Evolutionary conservation across 1,284 basidiomycete species (phyloP).

Genomic region (Boletus semigastroideus): DNA sequence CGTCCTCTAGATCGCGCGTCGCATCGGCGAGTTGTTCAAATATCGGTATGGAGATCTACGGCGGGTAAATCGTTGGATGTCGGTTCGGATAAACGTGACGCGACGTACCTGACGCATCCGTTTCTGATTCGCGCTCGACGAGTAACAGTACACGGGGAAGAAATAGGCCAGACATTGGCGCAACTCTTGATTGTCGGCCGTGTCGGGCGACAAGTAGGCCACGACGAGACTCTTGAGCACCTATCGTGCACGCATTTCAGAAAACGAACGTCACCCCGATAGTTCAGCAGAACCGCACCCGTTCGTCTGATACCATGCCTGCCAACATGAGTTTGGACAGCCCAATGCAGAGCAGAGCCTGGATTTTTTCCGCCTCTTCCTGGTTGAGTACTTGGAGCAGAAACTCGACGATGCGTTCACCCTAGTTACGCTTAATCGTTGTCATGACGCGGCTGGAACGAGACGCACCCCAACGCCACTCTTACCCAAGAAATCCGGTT

Average conservation of each 20-base stretch:
- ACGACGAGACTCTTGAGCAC: conserved; percentile 79
- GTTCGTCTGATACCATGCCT: conserved; percentile 77
- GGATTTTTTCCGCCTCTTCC: conserved; percentile 75
- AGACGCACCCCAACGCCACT: conserved; percentile 48
- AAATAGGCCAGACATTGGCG: conserved; percentile 96
- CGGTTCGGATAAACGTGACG: conserved; percentile 12
- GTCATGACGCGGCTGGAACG: not conserved
- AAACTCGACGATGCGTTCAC: conserved; percentile 71
- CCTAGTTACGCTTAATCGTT: conserved; percentile 39
- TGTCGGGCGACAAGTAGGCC: conserved; percentile 88
- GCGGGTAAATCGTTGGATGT: no score
- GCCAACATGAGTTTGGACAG: conserved; percentile 89
- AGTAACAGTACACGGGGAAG: conserved; percentile 92
- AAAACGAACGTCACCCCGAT: not conserved
- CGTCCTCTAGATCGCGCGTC: conserved; percentile 73
- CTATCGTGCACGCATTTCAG: conserved; percentile 38
- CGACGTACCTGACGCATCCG: conserved; percentile 70
- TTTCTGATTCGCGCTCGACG: conserved; percentile 77
- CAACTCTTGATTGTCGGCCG: conserved; percentile 81
- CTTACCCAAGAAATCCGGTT: conserved; percentile 69
- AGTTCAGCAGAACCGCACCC: conserved; percentile 41
- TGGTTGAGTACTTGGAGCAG: conserved; percentile 73
- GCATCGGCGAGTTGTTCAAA: conserved; percentile 70
- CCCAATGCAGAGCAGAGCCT: conserved; percentile 81
- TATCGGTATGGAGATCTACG: conserved; percentile 75